phyloP scores from a whole-genome alignment of 306 rosid species.

The Lagenaria siceraria region DNA sequence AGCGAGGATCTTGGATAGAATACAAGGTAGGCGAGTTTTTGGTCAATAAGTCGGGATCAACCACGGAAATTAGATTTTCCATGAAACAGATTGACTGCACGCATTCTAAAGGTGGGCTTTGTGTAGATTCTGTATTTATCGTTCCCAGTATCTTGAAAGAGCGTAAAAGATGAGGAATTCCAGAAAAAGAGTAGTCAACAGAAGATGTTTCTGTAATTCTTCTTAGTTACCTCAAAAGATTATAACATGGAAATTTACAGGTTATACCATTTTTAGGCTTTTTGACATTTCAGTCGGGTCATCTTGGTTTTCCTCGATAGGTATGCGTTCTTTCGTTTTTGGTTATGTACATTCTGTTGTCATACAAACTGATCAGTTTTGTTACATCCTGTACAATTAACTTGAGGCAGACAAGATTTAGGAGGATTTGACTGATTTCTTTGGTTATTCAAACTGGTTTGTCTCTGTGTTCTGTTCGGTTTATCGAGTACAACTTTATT shows the following conservation, averaged over 20 bases:
- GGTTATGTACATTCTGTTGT: constrained; percentile 1
- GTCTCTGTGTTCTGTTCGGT: neutral
- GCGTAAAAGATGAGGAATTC: constrained; percentile 31
- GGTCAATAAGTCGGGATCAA: constrained; percentile 44
- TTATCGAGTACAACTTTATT: neutral
- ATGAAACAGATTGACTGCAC: constrained; percentile 98
- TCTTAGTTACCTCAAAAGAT: neutral
- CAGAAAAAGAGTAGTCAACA: constrained; percentile 28
- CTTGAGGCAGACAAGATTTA: neutral
- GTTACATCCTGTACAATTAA: neutral
- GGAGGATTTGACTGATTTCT: neutral
- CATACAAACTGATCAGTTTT: constrained; percentile 6
- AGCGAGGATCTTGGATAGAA: constrained; percentile 83
- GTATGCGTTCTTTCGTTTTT: neutral
- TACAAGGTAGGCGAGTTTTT: constrained; percentile 93
- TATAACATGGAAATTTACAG: constrained; percentile 7
- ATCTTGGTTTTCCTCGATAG: neutral
- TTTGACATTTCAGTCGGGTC: neutral
- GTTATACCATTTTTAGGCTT: constrained; percentile 7
- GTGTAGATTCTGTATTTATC: constrained; percentile 86
- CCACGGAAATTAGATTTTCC: constrained; percentile 65
- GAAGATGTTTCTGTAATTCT: neutral
- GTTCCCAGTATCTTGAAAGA: constrained; percentile 57
- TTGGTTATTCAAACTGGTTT: neutral
- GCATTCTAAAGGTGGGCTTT: constrained; percentile 88